Percentiles rank a stretch among this genome's conserved stretches.
These are phyloP conservation scores for Paramecium tetraurelia DNA, from an alignment of 73 alveolate genomes.

Conservation along the genomic window DNA sequence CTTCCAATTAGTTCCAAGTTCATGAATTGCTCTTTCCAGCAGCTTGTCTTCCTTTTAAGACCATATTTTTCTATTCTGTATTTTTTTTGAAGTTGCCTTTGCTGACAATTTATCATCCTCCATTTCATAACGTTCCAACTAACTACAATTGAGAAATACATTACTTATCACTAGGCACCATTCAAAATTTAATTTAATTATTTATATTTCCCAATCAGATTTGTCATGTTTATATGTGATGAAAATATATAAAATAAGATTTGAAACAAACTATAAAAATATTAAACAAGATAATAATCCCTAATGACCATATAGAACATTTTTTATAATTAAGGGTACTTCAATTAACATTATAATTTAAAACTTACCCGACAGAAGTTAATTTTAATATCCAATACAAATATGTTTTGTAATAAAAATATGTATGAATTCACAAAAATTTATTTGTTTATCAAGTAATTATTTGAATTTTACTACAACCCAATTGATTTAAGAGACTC, in stretches of 20 bases:
- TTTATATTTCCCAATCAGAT: constrained; percentile 9
- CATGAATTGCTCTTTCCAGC: background rate
- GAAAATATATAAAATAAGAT: background rate
- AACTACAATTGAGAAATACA: background rate
- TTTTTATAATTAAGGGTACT: background rate
- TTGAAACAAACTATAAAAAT: background rate
- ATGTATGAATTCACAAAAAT: background rate
- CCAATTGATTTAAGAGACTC: background rate
- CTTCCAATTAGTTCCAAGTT: constrained; percentile 38
- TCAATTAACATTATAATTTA: background rate
- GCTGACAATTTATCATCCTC: background rate
- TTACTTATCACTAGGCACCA: background rate
- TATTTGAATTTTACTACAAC: background rate
- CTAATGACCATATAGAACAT: background rate
- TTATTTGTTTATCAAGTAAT: background rate
- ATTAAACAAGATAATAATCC: background rate
- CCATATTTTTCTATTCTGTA: constrained; percentile 26
- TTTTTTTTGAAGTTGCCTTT: background rate
- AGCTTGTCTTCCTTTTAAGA: background rate
- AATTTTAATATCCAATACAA: background rate
- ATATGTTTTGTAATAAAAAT: background rate
- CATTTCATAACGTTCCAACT: background rate
- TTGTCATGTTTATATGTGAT: background rate
- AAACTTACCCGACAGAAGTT: background rate
- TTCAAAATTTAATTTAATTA: background rate